Evolutionary conservation across 2,329 filamentous ascomycete genomes (phyloP).

Genomic region (Rachicladosporium sp.): DNA sequence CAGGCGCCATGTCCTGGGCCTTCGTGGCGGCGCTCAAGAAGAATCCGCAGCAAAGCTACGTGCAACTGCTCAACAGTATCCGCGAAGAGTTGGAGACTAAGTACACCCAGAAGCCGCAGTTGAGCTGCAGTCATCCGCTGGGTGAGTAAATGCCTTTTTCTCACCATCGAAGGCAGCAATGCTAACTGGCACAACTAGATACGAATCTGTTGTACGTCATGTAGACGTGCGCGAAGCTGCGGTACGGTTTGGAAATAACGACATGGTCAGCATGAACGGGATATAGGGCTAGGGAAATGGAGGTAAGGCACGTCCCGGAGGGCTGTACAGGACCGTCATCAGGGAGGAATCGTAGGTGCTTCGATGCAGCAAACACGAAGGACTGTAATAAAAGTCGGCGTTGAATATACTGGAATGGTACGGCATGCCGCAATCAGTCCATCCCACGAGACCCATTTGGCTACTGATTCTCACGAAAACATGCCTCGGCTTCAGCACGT

Average conservation of each 20-base stretch:
- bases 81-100: constrained; percentile 76
- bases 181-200: constrained; percentile 20
- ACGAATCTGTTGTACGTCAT: constrained; percentile 34
- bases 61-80: constrained; percentile 89
- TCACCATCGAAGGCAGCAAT: background rate
- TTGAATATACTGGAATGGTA: background rate
- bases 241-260: no score
- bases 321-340: no score
- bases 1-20: constrained; percentile 95
- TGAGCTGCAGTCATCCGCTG: constrained; percentile 90
- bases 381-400: background rate
- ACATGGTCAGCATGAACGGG: no score
- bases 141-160: constrained; percentile 46
- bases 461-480: no score
- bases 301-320: background rate
- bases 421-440: no score
- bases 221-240: constrained; percentile 13
- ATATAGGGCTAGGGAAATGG: background rate
- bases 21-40: constrained; percentile 86
- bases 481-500: no score
- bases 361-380: background rate
- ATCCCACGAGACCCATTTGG: no score
- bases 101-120: constrained; percentile 88
- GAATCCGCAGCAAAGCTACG: constrained; percentile 91
- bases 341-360: no score